phyloP scores from a whole-genome alignment of 345 rosid species.

The Rhizophora apiculata region DNA sequence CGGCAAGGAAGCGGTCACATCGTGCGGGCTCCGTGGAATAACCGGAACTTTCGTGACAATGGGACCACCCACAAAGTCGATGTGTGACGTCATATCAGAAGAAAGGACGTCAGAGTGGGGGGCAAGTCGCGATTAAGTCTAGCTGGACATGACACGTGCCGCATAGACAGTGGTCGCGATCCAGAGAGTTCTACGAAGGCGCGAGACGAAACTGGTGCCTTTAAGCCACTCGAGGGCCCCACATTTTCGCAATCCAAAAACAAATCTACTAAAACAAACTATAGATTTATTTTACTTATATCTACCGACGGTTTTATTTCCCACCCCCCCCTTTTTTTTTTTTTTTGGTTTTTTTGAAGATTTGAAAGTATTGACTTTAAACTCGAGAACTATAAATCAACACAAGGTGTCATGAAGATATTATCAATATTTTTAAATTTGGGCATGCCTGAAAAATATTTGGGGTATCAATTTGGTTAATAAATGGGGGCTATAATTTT shows the following conservation, averaged over 20 bases:
- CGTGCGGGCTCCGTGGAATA: background rate
- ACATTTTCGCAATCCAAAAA: background rate
- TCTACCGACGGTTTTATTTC: too few species aligned
- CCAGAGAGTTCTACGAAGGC: background rate
- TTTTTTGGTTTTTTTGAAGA: too few species aligned
- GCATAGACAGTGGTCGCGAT: conserved; percentile 6
- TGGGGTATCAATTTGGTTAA: too few species aligned
- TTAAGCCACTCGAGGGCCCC: background rate
- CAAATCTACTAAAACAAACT: too few species aligned
- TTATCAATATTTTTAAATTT: too few species aligned
- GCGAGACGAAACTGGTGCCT: background rate
- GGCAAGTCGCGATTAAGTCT: background rate
- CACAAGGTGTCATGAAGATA: too few species aligned
- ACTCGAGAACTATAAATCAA: too few species aligned
- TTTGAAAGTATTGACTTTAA: too few species aligned
- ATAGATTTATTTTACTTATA: too few species aligned
- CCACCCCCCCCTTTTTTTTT: too few species aligned
- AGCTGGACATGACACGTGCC: conserved; percentile 25
- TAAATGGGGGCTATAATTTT: too few species aligned
- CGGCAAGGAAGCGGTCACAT: background rate
- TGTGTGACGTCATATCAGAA: background rate
- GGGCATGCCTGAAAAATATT: too few species aligned
- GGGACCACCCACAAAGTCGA: background rate
- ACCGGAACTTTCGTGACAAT: conserved; percentile 28
- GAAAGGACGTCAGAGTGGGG: conserved; percentile 1